phyloP scores from a whole-genome alignment of 768 basidiomycete genomes.

The Dioszegia hungarica region DNA sequence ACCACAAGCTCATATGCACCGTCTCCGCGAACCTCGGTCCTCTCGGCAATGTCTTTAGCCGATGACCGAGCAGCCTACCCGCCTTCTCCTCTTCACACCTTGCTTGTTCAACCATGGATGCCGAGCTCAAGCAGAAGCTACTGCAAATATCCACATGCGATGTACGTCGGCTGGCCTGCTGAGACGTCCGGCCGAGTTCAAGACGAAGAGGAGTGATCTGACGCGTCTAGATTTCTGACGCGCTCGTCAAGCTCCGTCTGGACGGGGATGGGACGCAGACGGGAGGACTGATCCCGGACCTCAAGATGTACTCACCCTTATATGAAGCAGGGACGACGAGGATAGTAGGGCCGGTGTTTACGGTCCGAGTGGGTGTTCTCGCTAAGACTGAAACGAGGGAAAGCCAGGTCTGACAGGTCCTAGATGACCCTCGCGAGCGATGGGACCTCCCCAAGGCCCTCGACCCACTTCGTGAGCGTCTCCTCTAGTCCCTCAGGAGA shows the following conservation, averaged over 20 bases:
- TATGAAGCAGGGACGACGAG: constrained; percentile 29
- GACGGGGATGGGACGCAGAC: constrained; percentile 47
- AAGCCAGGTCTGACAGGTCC: too few relatives aligned
- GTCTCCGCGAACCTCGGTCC: too few relatives aligned
- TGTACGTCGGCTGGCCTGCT: constrained; percentile 2
- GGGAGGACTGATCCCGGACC: constrained; percentile 77
- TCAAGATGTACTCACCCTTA: constrained; percentile 58
- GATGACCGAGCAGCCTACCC: neutral
- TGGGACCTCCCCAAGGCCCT: constrained; percentile 57
- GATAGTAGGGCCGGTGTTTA: constrained; percentile 77
- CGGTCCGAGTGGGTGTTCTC: constrained; percentile 57
- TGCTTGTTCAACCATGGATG: neutral
- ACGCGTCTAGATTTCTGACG: constrained; percentile 87
- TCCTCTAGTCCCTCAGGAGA: too few relatives aligned
- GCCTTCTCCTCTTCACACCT: neutral
- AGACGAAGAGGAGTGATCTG: too few relatives aligned
- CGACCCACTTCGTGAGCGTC: constrained; percentile 70
- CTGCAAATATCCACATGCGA: constrained; percentile 15
- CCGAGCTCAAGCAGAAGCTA: neutral
- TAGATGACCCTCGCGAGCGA: constrained; percentile 51
- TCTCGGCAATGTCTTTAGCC: constrained; percentile 2
- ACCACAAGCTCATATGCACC: too few relatives aligned
- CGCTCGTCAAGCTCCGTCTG: constrained; percentile 71
- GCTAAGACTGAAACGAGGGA: too few relatives aligned
- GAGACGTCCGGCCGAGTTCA: too few relatives aligned